Conservation (phyloP, 768 basidiomycete species). For the Rhodotorula taiwanensis region DNA sequence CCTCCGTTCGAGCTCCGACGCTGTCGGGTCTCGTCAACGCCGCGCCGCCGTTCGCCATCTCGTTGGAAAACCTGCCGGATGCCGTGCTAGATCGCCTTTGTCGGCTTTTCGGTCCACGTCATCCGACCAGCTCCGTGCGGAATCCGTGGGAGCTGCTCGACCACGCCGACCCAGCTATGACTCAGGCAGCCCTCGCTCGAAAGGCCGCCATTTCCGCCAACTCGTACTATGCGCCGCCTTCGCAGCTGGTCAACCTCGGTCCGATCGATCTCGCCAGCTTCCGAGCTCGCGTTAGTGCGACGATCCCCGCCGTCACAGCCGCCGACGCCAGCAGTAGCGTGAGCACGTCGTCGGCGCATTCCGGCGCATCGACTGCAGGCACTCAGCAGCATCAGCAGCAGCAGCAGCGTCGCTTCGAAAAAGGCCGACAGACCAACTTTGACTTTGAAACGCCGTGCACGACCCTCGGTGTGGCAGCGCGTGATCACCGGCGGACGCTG, state of each 20-base stretch:
- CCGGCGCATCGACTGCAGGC: constrained; percentile 1
- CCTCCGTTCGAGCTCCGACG: neutral
- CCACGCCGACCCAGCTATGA: constrained; percentile 16
- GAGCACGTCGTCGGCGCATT: constrained; percentile 6
- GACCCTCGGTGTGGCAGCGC: constrained; percentile 16
- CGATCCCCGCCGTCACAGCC: constrained; percentile 26
- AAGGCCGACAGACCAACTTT: constrained; percentile 35
- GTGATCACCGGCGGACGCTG: constrained; percentile 24
- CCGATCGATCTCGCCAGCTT: constrained; percentile 35
- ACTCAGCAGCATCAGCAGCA: too few relatives aligned
- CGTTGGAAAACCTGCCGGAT: constrained; percentile 17
- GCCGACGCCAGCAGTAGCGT: constrained; percentile 23
- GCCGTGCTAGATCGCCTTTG: constrained; percentile 21
- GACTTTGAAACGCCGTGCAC: constrained; percentile 36
- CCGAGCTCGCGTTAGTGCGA: constrained; percentile 19
- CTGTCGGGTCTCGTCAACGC: constrained; percentile 10
- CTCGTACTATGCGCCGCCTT: neutral
- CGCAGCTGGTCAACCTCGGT: constrained; percentile 23
- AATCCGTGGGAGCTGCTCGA: constrained; percentile 36
- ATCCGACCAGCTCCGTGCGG: neutral
- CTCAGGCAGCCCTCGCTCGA: neutral
- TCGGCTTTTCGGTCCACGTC: constrained; percentile 19
- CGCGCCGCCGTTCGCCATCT: neutral
- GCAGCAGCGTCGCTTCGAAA: constrained; percentile 1
- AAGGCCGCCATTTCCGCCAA: neutral